phyloP scores from a whole-genome alignment of 75 land plant genomes.

The Pseudotsuga menziesii region DNA sequence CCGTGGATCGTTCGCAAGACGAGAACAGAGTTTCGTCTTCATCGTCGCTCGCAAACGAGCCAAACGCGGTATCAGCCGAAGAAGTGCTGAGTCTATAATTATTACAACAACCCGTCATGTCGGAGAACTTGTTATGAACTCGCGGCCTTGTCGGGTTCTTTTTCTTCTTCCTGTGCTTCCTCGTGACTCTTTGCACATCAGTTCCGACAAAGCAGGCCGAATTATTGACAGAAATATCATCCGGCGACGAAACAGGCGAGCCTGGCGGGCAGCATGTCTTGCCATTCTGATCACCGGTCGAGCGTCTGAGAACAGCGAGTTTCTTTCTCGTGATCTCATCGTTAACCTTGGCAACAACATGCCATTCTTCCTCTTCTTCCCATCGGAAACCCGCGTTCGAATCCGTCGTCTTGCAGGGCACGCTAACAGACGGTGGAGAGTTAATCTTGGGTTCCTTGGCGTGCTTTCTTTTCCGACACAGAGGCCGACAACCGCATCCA shows the following conservation, averaged over 20 bases:
- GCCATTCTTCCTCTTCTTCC: conserved; percentile 42
- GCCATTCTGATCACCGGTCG: conserved; percentile 4
- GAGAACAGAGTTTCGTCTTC: background rate
- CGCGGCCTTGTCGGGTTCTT: too few species aligned
- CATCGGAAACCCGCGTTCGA: conserved; percentile 13
- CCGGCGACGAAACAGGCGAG: conserved; percentile 5
- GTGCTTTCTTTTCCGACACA: background rate
- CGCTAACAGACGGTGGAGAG: too few species aligned
- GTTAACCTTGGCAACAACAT: conserved; percentile 25
- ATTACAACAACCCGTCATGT: too few species aligned
- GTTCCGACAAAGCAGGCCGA: conserved; percentile 8
- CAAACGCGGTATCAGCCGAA: background rate
- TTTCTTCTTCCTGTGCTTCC: conserved; percentile 12
- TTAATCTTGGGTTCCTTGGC: background rate
- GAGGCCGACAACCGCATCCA: conserved; percentile 7
- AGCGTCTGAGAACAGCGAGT: conserved; percentile 13
- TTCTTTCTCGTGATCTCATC: conserved; percentile 14
- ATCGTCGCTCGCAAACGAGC: conserved; percentile 5
- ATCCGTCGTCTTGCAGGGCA: background rate
- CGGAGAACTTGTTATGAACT: background rate
- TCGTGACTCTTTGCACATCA: conserved; percentile 9
- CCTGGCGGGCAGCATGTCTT: background rate
- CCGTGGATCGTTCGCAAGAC: background rate
- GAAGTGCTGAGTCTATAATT: conserved; percentile 9
- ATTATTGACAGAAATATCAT: background rate